These are phyloP conservation scores for Claviceps capensis DNA, from an alignment of 2,329 filamentous ascomycete species.

Conservation along the genomic window DNA sequence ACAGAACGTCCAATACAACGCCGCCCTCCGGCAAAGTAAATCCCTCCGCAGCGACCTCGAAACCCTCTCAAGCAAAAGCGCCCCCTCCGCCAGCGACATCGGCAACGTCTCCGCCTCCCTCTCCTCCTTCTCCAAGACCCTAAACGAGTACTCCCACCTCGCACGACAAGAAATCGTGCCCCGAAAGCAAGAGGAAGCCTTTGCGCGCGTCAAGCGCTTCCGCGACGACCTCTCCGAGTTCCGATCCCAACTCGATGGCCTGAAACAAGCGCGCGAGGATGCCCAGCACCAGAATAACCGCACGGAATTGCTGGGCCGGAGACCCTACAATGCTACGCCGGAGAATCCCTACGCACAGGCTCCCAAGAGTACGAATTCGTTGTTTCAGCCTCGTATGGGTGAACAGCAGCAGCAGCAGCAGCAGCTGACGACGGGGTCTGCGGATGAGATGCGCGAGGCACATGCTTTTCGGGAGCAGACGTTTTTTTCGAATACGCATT, in stretches of 20 bases:
- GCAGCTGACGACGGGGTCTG: constrained; percentile 28
- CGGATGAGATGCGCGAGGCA: constrained; percentile 58
- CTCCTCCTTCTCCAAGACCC: constrained; percentile 68
- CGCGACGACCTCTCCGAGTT: constrained; percentile 70
- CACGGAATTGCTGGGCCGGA: constrained; percentile 69
- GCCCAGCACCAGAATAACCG: constrained; percentile 51
- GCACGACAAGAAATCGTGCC: constrained; percentile 81
- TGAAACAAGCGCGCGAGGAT: constrained; percentile 70
- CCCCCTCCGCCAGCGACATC: constrained; percentile 40
- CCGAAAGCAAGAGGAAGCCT: constrained; percentile 83
- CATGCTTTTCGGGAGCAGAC: constrained; percentile 82
- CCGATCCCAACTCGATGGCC: constrained; percentile 58
- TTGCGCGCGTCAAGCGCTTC: constrained; percentile 76
- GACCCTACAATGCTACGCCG: constrained; percentile 67
- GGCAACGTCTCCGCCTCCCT: constrained; percentile 69
- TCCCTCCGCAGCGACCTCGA: constrained; percentile 66
- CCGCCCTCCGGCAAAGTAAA: constrained; percentile 71
- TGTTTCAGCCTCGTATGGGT: constrained; percentile 22
- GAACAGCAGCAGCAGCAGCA: constrained; percentile 27
- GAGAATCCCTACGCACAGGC: constrained; percentile 80
- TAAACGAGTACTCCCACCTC: constrained; percentile 82
- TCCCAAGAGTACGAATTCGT: constrained; percentile 17
- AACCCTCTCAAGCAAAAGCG: constrained; percentile 49
- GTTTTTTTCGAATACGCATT: constrained; percentile 72
- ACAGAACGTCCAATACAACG: constrained; percentile 75